Evolutionary conservation across 1,284 basidiomycete species (phyloP), one percentile per base, ranked within the genome.

Genomic region (Amylostereum areolatum): DNA sequence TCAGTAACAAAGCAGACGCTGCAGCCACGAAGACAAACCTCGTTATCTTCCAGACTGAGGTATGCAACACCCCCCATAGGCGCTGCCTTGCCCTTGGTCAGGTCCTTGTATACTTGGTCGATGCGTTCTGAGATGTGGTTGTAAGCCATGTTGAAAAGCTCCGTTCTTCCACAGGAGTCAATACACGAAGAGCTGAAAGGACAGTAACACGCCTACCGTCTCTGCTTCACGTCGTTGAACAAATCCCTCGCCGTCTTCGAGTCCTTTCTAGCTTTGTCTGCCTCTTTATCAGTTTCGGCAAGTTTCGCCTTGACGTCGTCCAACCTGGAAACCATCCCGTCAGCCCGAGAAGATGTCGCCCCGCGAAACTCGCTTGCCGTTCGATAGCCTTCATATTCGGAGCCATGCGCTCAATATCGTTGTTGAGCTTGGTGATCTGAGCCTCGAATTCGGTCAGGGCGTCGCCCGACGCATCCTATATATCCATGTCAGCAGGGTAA

Each of bases 381-480:
- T 97, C 93, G 55, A 95, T 88, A 0, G 95, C 94, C 66, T 97
- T 97, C 80, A 97, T 80, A 66, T 98, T 98, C 11, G 97, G 96
- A 3, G 92, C 89, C 84, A 98, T 90, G 47, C 83, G 81, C 61
- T 98, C 95, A 48, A 99, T 92, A 54, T 99, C 95, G 4, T 76
- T 70, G 51, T 75, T 81, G 42, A 94, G 69, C 58, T 85, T 87
- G 7, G 76, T 61, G 43, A 97, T 85, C 39, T 81, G 75, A n/a
- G 81, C 74, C 55, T 97, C 92, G 35, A 95, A 79, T 57, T 89
- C 81, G 12, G 85, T 77, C 8, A 85, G 77, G 27, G 78, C 78
- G 41, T 87, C 86, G 1, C 81, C 73, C 2, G 81, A 75, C 24
- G 81, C 81, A 61, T 86, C 83, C 79, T 89, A 53, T 8, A 35